Conservation (phyloP, 2,329 filamentous ascomycete genomes). For the Diaporthe sp. region DNA sequence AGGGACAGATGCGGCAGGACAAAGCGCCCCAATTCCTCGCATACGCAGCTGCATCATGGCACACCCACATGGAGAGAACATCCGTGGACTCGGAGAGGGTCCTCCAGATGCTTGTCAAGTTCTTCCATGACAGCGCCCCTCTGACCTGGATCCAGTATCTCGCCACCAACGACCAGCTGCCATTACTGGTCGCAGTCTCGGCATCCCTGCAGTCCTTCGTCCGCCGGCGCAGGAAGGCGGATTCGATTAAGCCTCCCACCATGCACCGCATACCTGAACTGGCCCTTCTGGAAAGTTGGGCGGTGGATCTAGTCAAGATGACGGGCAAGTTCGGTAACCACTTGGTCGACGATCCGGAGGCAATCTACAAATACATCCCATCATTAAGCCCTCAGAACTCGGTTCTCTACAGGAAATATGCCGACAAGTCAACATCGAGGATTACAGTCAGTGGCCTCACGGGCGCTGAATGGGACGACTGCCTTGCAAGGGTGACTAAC, state of each 20-base stretch:
- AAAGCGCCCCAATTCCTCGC: constrained; percentile 24
- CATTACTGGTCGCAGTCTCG: background rate
- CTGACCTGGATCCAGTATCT: constrained; percentile 43
- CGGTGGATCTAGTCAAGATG: constrained; percentile 39
- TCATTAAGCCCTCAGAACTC: constrained; percentile 40
- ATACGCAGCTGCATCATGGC: constrained; percentile 40
- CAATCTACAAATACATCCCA: constrained; percentile 42
- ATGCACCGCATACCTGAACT: constrained; percentile 36
- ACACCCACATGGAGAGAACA: constrained; percentile 36
- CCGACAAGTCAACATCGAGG: constrained; percentile 25
- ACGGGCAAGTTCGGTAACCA: constrained; percentile 38
- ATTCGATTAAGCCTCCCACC: constrained; percentile 30
- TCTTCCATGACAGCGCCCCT: constrained; percentile 36
- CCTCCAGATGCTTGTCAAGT: constrained; percentile 35
- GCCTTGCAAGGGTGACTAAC: constrained; percentile 39
- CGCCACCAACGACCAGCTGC: constrained; percentile 20
- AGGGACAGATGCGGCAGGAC: background rate
- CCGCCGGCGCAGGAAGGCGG: constrained; percentile 26
- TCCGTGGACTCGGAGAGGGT: constrained; percentile 34
- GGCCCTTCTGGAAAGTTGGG: constrained; percentile 38
- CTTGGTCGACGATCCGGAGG: constrained; percentile 37
- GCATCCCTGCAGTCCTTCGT: constrained; percentile 35
- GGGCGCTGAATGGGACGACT: constrained; percentile 41
- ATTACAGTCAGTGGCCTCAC: constrained; percentile 39
- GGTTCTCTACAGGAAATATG: constrained; percentile 37